These are phyloP conservation scores for Pythium sukuiense DNA, from an alignment of 352 stramenopile genomes.

Conservation along the genomic window DNA sequence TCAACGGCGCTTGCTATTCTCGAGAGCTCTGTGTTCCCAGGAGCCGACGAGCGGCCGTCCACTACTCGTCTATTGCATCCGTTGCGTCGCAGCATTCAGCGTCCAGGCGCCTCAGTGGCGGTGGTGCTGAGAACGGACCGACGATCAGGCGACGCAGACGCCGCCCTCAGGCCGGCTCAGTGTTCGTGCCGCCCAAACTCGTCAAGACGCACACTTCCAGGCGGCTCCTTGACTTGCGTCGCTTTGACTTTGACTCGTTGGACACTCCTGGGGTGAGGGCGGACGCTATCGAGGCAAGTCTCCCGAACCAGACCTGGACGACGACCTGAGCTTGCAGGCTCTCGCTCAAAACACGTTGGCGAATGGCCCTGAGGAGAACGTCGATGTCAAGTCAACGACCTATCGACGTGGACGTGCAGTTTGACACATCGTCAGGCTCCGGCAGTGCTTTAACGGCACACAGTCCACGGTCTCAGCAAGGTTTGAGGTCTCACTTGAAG, in stretches of 20 bases:
- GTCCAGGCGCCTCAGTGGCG: constrained; percentile 7
- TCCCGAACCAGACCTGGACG: background rate
- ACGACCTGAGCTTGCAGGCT: background rate
- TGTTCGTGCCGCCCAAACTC: constrained; percentile 23
- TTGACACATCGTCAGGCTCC: background rate
- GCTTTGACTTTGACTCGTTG: constrained; percentile 8
- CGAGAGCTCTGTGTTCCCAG: constrained; percentile 15
- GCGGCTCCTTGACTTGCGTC: constrained; percentile 10
- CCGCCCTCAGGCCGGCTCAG: constrained; percentile 4
- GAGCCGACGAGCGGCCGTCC: constrained; percentile 12
- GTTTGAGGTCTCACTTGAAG: background rate
- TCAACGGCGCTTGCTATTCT: constrained; percentile 22
- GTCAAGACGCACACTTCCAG: constrained; percentile 13
- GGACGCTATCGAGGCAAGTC: background rate
- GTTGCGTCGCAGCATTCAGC: background rate
- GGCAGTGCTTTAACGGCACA: no score
- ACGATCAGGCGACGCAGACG: background rate
- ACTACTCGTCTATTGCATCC: constrained; percentile 3
- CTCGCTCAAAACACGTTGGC: background rate
- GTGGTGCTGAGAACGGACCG: background rate
- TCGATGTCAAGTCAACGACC: background rate
- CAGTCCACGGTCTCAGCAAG: background rate
- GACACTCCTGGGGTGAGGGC: background rate
- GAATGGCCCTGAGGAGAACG: background rate
- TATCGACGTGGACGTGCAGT: constrained; percentile 1